Evolutionary conservation across 345 rosid species (phyloP).

Genomic region (Acer negundo): DNA sequence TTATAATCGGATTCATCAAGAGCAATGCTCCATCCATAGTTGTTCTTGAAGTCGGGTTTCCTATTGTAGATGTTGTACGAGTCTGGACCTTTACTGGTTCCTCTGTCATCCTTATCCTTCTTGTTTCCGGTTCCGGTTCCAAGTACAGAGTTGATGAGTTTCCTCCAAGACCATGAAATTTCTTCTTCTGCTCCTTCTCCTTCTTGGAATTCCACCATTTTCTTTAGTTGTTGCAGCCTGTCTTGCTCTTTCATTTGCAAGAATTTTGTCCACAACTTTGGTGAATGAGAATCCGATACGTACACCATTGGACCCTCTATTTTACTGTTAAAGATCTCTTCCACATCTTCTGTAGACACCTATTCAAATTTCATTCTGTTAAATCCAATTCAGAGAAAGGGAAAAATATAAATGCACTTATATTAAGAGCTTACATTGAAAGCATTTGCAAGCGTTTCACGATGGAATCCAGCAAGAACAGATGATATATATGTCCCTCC

Average conservation of each 20-base stretch:
- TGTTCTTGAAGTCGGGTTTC: slow-evolving; percentile 52
- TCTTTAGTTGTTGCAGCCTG: slow-evolving; percentile 56
- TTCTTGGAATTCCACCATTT: slow-evolving; percentile 41
- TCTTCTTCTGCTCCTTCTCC: slow-evolving; percentile 26
- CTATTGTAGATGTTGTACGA: slow-evolving; percentile 64
- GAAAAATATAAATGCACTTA: background rate
- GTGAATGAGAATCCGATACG: slow-evolving; percentile 41
- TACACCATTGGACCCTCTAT: slow-evolving; percentile 65
- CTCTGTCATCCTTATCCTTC: slow-evolving; percentile 24
- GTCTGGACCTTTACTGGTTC: slow-evolving; percentile 45
- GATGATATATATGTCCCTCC: slow-evolving; percentile 69
- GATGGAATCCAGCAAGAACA: slow-evolving; percentile 64
- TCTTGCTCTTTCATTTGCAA: slow-evolving; percentile 47
- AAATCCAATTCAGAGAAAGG: too few species aligned
- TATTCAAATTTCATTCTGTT: slow-evolving; percentile 18
- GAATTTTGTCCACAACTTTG: slow-evolving; percentile 60
- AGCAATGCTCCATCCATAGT: slow-evolving; percentile 83
- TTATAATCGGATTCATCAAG: slow-evolving; percentile 50
- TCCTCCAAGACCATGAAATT: slow-evolving; percentile 60
- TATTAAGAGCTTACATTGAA: slow-evolving; percentile 58
- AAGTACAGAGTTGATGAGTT: slow-evolving; percentile 38
- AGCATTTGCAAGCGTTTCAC: slow-evolving; percentile 63
- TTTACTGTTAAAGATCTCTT: slow-evolving; percentile 40
- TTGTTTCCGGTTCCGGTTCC: slow-evolving; percentile 14
- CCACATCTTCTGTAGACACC: slow-evolving; percentile 49